Evolutionary conservation across 2,329 filamentous ascomycete genomes (phyloP), one percentile per base, ranked within the genome.

Genomic region (Alternaria sp.): DNA sequence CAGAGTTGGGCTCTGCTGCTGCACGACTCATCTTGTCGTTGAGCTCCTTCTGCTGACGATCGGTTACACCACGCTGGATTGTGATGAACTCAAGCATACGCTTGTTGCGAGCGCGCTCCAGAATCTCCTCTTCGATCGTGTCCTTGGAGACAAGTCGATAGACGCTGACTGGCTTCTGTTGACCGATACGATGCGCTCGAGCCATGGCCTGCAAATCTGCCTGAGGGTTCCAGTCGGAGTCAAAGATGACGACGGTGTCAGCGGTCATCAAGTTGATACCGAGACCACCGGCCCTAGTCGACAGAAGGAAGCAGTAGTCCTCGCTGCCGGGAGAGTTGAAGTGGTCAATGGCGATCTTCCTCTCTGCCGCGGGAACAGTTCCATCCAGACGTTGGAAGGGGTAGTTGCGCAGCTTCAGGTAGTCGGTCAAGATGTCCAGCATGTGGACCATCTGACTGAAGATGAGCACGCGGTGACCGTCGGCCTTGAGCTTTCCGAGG

Each of bases 401-500:
- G 80, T 98, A 96, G n/a, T 94, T 93, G 66, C 96, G 91, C 57
- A 96, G 87, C 55, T 93, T 92, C 69, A 98, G 88, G 77, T 99
- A 99, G 74, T 99, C 95, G 49, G 93, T 93, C 2, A 99, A 86
- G 57, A 99, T 96, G 75, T 99, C 94, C 21, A 99, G 87, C 92
- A 99, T 98, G 77, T 93, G 96, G 36, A 99, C 96, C 96, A 99
- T 99, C 78, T 99, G 96, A 79, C 95, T 98, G 84, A 99, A 99
- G 69, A 99, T 98, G 67, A 99, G 83, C 12, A 99, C 96, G 58
- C 96, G 92, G 80, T 99, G 96, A 51, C 93, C 93, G 75, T 99
- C 96, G 70, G 91, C 92, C 79, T 91, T 97, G 69, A 99, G 83
- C 81, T 99, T 99, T 6, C 91, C 91, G 11, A 99, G 86, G n/a